Evolutionary conservation across 1,139 yeast species (phyloP).

Genomic region (Suhomyces maxii): DNA sequence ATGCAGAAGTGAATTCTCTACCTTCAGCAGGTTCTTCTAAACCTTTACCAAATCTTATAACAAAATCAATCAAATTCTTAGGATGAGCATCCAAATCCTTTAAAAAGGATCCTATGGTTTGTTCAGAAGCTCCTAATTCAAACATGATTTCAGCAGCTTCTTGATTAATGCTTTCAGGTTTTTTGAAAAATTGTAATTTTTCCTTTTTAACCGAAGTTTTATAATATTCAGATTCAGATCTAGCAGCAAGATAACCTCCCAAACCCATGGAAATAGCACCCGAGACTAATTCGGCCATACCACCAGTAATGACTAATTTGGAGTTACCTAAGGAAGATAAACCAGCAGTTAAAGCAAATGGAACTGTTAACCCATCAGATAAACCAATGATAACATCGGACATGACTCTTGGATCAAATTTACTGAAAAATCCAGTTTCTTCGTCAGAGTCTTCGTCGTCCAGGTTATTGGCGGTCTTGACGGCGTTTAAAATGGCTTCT

Average conservation of each 20-base stretch:
- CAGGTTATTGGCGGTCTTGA: slow-evolving; percentile 20
- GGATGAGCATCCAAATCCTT: slow-evolving; percentile 71
- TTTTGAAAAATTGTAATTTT: slow-evolving; percentile 65
- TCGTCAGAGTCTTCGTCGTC: slow-evolving; percentile 25
- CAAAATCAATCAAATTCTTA: slow-evolving; percentile 65
- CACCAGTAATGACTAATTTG: slow-evolving; percentile 77
- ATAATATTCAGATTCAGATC: slow-evolving; percentile 74
- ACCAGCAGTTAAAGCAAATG: slow-evolving; percentile 83
- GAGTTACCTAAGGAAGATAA: slow-evolving; percentile 75
- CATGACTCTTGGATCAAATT: slow-evolving; percentile 72
- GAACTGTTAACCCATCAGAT: slow-evolving; percentile 80
- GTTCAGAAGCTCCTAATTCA: slow-evolving; percentile 69
- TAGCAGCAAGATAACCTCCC: slow-evolving; percentile 81
- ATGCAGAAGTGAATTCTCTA: slow-evolving; percentile 71
- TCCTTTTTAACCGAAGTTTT: slow-evolving; percentile 69
- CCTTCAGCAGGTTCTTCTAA: slow-evolving; percentile 81
- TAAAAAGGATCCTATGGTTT: slow-evolving; percentile 63
- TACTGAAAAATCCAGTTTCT: slow-evolving; percentile 37
- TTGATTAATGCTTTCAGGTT: slow-evolving; percentile 58
- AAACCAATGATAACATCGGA: slow-evolving; percentile 77
- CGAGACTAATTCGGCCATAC: slow-evolving; percentile 79
- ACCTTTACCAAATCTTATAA: slow-evolving; percentile 71
- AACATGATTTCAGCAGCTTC: slow-evolving; percentile 73
- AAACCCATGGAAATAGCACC: slow-evolving; percentile 87
- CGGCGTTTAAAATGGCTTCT: slow-evolving; percentile 36